Evolutionary conservation across 2,329 filamentous ascomycete species (phyloP).

Genomic region (Aureobasidium melanogenum): DNA sequence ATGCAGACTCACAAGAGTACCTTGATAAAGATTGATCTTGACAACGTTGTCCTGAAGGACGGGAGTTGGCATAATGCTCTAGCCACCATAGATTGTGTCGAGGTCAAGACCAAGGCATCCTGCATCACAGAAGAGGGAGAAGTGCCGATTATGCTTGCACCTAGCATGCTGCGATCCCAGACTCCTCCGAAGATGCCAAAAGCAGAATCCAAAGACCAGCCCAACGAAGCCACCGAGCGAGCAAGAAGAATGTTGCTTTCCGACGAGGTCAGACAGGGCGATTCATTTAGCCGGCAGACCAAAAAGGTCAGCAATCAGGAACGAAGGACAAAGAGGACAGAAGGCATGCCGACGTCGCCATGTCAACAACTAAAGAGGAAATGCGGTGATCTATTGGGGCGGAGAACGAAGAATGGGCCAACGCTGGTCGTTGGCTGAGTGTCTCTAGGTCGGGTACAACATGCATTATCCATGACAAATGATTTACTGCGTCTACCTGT

Average conservation of each 20-base stretch:
- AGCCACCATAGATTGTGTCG: conserved; percentile 49
- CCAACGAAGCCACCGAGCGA: neutral
- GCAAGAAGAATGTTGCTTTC: neutral
- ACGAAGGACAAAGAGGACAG: neutral
- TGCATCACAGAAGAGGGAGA: conserved; percentile 6
- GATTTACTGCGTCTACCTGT: no score
- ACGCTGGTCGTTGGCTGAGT: neutral
- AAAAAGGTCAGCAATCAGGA: neutral
- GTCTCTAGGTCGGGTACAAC: neutral
- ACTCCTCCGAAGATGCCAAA: neutral
- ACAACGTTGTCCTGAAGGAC: conserved; percentile 60
- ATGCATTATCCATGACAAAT: neutral
- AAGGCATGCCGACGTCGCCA: neutral
- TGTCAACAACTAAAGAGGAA: neutral
- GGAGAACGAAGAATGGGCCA: neutral
- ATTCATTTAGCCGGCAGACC: no score
- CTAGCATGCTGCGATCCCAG: neutral
- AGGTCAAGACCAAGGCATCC: neutral
- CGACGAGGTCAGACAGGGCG: neutral
- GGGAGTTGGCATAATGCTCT: conserved; percentile 78
- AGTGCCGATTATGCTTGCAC: conserved; percentile 14
- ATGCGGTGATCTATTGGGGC: neutral
- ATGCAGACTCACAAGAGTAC: conserved; percentile 58
- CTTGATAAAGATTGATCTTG: conserved; percentile 70
- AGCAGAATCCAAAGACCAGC: neutral